Evolutionary conservation across 2,329 filamentous ascomycete genomes (phyloP).

Genomic region (Coleophoma crateriformis): DNA sequence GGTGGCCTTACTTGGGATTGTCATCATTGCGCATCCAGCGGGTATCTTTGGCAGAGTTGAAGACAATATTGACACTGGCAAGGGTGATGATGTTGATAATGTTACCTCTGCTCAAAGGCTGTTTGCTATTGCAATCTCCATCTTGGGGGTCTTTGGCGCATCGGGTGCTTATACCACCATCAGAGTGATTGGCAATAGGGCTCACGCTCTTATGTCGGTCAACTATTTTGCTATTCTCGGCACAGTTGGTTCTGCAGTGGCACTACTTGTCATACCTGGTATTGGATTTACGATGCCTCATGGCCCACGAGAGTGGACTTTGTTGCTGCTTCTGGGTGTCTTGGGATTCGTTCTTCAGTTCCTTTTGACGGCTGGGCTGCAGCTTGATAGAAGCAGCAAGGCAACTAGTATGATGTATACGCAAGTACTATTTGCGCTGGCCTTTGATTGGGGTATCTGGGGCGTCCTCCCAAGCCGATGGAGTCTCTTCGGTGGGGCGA

Average conservation of each 20-base stretch:
- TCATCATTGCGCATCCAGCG: conserved; percentile 69
- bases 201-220: conserved; percentile 79
- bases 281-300: conserved; percentile 39
- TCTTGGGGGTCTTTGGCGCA: conserved; percentile 73
- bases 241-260: conserved; percentile 57
- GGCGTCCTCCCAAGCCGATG: conserved; percentile 20
- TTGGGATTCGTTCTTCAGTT: conserved; percentile 84
- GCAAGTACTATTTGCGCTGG: conserved; percentile 60
- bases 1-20: conserved; percentile 71
- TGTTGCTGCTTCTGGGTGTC: conserved; percentile 63
- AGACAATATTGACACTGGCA: conserved; percentile 3
- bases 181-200: conserved; percentile 72
- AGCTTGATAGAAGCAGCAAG: conserved; percentile 26
- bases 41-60: conserved; percentile 15
- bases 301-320: conserved; percentile 45
- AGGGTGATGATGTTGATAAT: conserved; percentile 9
- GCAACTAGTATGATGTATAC: conserved; percentile 62
- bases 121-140: conserved; percentile 62
- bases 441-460: conserved; percentile 25
- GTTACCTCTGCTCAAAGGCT: conserved; percentile 31
- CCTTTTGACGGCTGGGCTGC: conserved; percentile 71
- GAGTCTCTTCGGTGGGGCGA: conserved; percentile 21
- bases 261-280: conserved; percentile 36
- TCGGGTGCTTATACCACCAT: conserved; percentile 71
- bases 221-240: conserved; percentile 76